Base-by-base conservation (phyloP, 257 asterid species). In the Agastache rugosa region DNA sequence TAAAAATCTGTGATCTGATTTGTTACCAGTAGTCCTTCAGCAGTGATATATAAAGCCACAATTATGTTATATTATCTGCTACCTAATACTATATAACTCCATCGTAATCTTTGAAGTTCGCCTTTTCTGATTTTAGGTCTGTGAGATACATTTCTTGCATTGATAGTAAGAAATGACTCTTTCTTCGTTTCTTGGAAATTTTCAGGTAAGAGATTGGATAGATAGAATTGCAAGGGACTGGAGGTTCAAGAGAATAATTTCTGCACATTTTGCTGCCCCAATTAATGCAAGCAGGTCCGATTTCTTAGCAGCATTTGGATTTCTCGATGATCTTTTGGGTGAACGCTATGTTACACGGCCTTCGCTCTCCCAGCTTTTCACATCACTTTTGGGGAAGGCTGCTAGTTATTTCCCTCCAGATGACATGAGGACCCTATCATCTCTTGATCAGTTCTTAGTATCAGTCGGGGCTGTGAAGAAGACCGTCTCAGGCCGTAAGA, bases 181-280 rank as follows among this genome's bases (percentile, higher is more conserved):
- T 8, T 63, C 15, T 34, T n/a, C 59, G 35, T 22, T 11, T n/a
- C 66, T 63, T 64, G 75, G n/a, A 35, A 68, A 11, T 59, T 51
- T 77, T 77, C 81, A 94, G 99, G 96, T 94, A n/a, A 85, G 89
- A 75, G 97, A 94, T 80, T 94, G 97, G 99, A 87, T 94, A 11
- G 96, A 90, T 72, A 48, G 92, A 75, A 94, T 94, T 27, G 84
- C 78, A 12, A 69, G 86, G 54, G 99, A 94, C 80, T 94, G 99
- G 99, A 90, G 59, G 80, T 94, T 94, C 89, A 92, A 85, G 85
- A 84, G 97, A 75, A 94, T 94, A 76, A 90, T 94, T 79, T 95
- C 99, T 12, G 99, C 99, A 37, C 99, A 94, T 82, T 94, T 94
- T 66, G 89, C 97, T 59, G 99, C 88, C 20, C 99, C 97, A 15